Percentiles rank a stretch among this genome's conserved stretches.
Evolutionary conservation across 345 rosid genomes (phyloP).

Genomic region (Eucalyptus brandiana): DNA sequence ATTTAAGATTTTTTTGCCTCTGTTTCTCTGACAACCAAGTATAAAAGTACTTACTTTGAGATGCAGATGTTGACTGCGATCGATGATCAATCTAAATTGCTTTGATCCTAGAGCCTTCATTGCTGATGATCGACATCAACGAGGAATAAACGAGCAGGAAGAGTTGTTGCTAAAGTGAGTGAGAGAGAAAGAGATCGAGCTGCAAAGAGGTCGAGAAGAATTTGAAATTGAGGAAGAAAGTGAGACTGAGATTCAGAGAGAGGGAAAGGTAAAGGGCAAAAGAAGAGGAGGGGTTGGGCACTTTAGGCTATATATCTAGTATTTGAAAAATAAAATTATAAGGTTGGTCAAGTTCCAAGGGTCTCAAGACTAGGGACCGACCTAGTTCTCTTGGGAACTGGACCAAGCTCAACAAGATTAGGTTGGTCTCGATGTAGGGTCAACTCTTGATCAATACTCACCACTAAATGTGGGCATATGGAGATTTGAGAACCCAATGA

Average conservation of each 20-base stretch:
- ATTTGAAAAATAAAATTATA: no score
- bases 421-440: background rate
- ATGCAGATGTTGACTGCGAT: no score
- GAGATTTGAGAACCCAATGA: background rate
- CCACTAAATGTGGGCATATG: background rate
- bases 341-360: background rate
- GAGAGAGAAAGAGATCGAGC: no score
- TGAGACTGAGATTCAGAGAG: background rate
- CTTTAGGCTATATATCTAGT: background rate
- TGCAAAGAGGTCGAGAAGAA: no score
- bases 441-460: background rate
- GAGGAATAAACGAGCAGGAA: no score
- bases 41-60: no score
- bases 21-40: no score
- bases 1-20: no score
- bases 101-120: no score
- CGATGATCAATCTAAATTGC: no score
- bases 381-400: rapidly evolving
- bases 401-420: rapidly evolving
- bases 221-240: background rate
- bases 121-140: no score
- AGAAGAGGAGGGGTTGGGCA: background rate
- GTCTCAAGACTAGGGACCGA: background rate
- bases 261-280: background rate
- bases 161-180: no score